Percentiles rank a stretch among this genome's conserved stretches.
Conservation (phyloP, 73 alveolate genomes). For the Tetrahymena elliotti region DNA sequence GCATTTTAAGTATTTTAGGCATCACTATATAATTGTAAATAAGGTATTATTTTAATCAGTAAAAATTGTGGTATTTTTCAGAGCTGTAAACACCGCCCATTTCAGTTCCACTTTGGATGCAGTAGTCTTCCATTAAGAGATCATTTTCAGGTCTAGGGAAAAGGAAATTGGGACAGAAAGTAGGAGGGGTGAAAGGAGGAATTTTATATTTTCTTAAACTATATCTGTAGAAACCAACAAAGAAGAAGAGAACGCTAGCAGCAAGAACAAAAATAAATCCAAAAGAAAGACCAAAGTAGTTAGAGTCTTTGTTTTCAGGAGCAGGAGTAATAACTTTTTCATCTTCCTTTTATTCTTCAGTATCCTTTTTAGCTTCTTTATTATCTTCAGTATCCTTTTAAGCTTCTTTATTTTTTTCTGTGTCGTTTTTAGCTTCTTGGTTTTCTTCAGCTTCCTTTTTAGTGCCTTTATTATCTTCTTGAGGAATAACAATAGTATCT, state of each 20-base stretch:
- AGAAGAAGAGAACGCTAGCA: neutral
- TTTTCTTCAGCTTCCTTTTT: neutral
- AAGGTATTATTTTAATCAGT: neutral
- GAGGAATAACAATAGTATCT: neutral
- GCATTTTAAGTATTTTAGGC: neutral
- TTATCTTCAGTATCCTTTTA: neutral
- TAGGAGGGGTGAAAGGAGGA: neutral
- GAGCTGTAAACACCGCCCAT: neutral
- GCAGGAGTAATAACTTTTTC: neutral
- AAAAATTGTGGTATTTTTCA: neutral
- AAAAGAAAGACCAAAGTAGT: neutral
- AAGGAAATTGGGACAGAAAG: neutral
- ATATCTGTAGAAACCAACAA: neutral
- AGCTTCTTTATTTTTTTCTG: neutral
- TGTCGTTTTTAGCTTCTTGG: neutral
- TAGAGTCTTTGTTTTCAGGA: neutral
- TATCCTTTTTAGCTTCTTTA: neutral
- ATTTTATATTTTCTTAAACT: neutral
- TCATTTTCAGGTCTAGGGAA: neutral
- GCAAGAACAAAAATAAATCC: neutral
- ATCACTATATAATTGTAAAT: neutral
- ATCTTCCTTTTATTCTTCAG: neutral
- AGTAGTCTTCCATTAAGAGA: neutral
- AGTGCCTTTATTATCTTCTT: neutral
- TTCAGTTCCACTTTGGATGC: neutral